Conservation (phyloP, 2,329 filamentous ascomycete species). For the Arthrobotrys pseudoclavata region DNA sequence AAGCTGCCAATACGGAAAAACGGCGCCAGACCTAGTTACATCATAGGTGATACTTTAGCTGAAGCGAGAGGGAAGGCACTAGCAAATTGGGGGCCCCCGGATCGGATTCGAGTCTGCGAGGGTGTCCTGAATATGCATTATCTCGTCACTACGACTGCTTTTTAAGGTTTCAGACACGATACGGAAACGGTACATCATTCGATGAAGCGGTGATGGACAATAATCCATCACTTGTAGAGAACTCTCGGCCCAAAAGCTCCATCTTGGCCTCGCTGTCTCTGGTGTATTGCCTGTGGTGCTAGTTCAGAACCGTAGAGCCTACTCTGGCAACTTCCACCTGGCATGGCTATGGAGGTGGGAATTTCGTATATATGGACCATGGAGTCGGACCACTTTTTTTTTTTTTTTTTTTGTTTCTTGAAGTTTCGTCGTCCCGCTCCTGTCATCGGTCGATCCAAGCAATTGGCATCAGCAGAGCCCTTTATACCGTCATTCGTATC, state of each 20-base stretch:
- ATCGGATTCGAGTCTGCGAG: slow-evolving; percentile 21
- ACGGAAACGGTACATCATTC: slow-evolving; percentile 39
- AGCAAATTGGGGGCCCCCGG: slow-evolving; percentile 36
- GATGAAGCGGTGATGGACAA: slow-evolving; percentile 26
- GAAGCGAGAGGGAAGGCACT: slow-evolving; percentile 25
- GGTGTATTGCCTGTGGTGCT: slow-evolving; percentile 25
- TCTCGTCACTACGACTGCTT: slow-evolving; percentile 54
- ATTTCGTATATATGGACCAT: slow-evolving; percentile 42
- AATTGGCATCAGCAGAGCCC: slow-evolving; percentile 36
- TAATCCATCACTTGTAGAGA: slow-evolving; percentile 14
- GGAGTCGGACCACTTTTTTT: slow-evolving; percentile 41
- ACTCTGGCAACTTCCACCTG: slow-evolving; percentile 33
- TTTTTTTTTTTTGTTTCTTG: slow-evolving; percentile 9
- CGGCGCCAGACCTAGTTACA: slow-evolving; percentile 49
- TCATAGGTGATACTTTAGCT: slow-evolving; percentile 40
- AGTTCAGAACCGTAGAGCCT: slow-evolving; percentile 10
- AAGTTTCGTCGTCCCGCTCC: slow-evolving; percentile 15
- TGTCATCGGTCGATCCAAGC: slow-evolving; percentile 34
- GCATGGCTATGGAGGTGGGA: slow-evolving; percentile 12
- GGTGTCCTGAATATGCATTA: slow-evolving; percentile 55
- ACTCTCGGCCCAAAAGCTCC: slow-evolving; percentile 35
- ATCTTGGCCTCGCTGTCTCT: slow-evolving; percentile 34
- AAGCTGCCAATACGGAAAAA: slow-evolving; percentile 60
- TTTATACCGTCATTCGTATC: slow-evolving; percentile 18
- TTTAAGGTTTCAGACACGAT: slow-evolving; percentile 53